phyloP scores from a whole-genome alignment of 176 grass and related monocot species.

The Aegilops sharonensis region DNA sequence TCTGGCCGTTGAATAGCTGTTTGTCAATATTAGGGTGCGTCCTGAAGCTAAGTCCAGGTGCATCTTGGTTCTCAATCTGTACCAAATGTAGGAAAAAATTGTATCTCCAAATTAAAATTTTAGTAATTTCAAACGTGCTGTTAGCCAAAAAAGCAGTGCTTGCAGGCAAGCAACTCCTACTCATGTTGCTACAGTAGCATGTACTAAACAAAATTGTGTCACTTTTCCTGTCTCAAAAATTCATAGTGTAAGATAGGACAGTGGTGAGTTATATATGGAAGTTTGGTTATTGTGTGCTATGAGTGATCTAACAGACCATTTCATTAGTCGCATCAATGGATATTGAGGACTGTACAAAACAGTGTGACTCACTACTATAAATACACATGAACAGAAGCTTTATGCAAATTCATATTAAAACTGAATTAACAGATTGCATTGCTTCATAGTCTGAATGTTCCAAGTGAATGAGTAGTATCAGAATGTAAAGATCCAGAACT shows the following conservation, averaged over 20 bases:
- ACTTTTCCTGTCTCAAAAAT: background rate
- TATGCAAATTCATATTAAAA: slow-evolving; percentile 10
- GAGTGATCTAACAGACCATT: background rate
- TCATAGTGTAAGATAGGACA: background rate
- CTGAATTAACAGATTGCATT: slow-evolving; percentile 11
- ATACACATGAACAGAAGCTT: slow-evolving; percentile 1
- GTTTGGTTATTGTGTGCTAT: background rate
- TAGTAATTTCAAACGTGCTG: background rate
- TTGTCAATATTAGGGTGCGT: slow-evolving; percentile 84
- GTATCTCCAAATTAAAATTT: background rate
- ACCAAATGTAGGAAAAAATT: background rate
- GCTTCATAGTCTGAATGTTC: background rate
- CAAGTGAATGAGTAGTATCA: background rate
- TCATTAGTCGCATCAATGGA: background rate
- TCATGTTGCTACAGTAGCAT: background rate
- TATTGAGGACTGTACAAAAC: slow-evolving; percentile 13
- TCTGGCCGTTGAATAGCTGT: slow-evolving; percentile 71
- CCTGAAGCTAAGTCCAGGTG: slow-evolving; percentile 81
- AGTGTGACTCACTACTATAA: background rate
- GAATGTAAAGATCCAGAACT: background rate
- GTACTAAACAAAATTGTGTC: background rate
- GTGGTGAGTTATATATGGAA: background rate
- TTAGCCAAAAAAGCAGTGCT: background rate
- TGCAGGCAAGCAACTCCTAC: slow-evolving; percentile 1
- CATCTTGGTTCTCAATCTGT: slow-evolving; percentile 81